phyloP scores from a whole-genome alignment of 108 stramenopile genomes.

The Conticribra guillardii region DNA sequence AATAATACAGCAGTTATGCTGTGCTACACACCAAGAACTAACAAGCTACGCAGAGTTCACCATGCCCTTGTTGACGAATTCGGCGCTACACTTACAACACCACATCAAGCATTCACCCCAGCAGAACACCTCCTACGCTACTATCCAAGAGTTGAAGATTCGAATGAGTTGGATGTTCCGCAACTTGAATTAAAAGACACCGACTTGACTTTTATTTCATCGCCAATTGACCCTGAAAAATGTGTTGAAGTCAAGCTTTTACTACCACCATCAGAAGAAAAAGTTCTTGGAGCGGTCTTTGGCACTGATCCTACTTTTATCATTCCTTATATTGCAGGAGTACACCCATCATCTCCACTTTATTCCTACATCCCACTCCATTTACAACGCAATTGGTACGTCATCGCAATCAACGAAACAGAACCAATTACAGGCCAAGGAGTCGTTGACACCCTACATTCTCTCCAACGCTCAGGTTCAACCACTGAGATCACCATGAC shows the following conservation, averaged over 20 bases:
- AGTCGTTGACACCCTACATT: neutral
- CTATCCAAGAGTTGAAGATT: neutral
- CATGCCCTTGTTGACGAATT: neutral
- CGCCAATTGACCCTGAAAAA: no score
- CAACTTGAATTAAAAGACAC: neutral
- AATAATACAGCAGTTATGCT: neutral
- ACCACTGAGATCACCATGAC: neutral
- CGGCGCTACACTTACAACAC: neutral
- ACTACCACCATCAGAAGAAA: conserved; percentile 6
- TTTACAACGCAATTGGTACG: neutral
- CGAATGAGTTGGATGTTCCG: neutral
- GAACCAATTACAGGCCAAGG: conserved; percentile 8
- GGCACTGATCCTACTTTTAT: conserved; percentile 1
- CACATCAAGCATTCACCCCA: neutral
- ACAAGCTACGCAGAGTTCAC: neutral
- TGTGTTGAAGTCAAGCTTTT: no score
- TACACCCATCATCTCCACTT: neutral
- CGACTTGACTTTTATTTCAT: neutral
- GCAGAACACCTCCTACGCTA: neutral
- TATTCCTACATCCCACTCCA: neutral
- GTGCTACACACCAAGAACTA: neutral
- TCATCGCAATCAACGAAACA: neutral
- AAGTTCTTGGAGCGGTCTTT: neutral
- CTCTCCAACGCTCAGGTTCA: neutral
- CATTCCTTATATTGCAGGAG: neutral